Conservation (phyloP, 805 yeast species). For the Nakazawaea peltata region DNA sequence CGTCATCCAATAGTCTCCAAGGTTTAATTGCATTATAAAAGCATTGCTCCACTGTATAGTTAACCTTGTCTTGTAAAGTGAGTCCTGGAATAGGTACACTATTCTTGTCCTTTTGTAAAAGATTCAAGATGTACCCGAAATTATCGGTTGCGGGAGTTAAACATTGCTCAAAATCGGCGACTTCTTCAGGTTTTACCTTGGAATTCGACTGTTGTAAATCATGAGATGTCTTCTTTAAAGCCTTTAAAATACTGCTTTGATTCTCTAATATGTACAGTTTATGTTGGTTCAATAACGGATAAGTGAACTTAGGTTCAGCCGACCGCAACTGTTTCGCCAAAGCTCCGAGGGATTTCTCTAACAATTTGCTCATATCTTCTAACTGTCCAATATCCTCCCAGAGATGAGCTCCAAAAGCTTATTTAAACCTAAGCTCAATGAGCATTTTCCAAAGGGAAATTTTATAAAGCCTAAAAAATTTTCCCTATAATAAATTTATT, state of each 20-base stretch:
- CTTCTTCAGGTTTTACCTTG: not conserved
- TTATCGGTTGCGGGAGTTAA: slow-evolving; percentile 18
- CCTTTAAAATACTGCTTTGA: not conserved
- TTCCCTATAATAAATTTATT: too few relatives aligned
- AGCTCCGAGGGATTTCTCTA: not conserved
- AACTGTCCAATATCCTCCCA: not conserved
- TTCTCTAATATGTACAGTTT: not conserved
- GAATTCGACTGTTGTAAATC: too few relatives aligned
- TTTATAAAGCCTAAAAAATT: too few relatives aligned
- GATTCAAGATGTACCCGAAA: slow-evolving; percentile 21
- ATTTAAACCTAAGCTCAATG: not conserved
- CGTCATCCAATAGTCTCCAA: slow-evolving; percentile 18
- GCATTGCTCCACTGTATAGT: slow-evolving; percentile 18
- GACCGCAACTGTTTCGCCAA: not conserved
- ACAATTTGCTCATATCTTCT: slow-evolving; percentile 1
- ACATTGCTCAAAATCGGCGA: slow-evolving; percentile 7
- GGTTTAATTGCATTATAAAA: slow-evolving; percentile 24
- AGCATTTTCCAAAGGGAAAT: too few relatives aligned
- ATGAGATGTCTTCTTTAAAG: not conserved
- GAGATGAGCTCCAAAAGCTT: not conserved
- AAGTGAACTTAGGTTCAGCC: not conserved
- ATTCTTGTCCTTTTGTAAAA: not conserved
- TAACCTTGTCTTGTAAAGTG: slow-evolving; percentile 10
- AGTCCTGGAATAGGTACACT: slow-evolving; percentile 4
- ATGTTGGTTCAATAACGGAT: not conserved